A percentile compares a stretch with the other conserved stretches of the same genome.
These are phyloP conservation scores for Eucalyptus sideroxylon DNA, from an alignment of 345 rosid genomes.

Conservation along the genomic window DNA sequence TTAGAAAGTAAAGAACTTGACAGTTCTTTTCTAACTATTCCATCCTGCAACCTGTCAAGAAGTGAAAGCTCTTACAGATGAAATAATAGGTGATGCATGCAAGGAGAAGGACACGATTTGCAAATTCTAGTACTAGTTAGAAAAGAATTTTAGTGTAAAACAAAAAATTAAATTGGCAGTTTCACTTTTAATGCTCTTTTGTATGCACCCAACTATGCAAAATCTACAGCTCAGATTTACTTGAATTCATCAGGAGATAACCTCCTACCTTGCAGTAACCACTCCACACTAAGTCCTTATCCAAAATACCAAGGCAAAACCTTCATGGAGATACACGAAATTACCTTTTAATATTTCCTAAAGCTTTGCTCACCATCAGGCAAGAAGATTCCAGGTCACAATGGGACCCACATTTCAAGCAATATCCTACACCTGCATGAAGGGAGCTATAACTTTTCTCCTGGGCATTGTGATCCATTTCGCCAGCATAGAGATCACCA, in stretches of 20 bases:
- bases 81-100: neutral
- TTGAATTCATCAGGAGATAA: neutral
- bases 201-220: neutral
- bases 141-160: neutral
- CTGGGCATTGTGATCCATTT: constrained; percentile 5
- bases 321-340: neutral
- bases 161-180: neutral
- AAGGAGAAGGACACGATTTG: neutral
- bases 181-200: neutral
- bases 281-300: neutral
- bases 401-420: constrained; percentile 51
- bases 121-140: neutral
- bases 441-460: constrained; percentile 2
- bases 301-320: neutral
- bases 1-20: constrained; percentile 18
- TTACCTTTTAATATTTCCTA: constrained; percentile 43
- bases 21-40: constrained; percentile 15
- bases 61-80: neutral
- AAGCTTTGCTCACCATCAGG: constrained; percentile 31
- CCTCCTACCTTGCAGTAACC: neutral
- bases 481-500: neutral
- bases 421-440: constrained; percentile 26
- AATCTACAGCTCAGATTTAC: neutral
- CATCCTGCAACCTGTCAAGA: constrained; percentile 19
- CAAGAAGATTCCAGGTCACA: constrained; percentile 27